phyloP scores from a whole-genome alignment of 2,329 filamentous ascomycete species.

The Xenoacremonium recifei region DNA sequence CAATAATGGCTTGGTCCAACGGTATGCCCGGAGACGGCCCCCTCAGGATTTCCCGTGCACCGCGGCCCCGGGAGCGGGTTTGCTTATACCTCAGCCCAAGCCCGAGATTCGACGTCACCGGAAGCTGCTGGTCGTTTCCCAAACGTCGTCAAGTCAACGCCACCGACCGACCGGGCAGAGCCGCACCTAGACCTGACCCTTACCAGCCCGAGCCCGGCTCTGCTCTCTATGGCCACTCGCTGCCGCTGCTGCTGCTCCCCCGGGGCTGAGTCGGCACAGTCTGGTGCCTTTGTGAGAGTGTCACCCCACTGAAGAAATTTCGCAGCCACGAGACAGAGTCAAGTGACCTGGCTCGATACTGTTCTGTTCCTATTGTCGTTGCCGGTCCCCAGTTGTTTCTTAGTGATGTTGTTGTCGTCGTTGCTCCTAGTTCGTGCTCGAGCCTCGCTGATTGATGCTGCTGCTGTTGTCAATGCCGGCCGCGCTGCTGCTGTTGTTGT shows the following conservation, averaged over 20 bases:
- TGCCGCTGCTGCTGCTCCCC: conserved; percentile 14
- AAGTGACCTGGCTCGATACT: conserved; percentile 25
- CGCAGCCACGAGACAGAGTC: conserved; percentile 27
- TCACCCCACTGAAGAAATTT: conserved; percentile 30
- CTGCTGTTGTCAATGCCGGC: conserved; percentile 12
- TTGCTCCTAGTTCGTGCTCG: not conserved
- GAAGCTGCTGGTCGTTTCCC: conserved; percentile 22
- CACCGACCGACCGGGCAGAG: conserved; percentile 24
- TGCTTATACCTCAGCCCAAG: conserved; percentile 24
- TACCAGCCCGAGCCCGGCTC: too few relatives aligned
- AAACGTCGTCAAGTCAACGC: too few relatives aligned
- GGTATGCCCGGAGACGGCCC: too few relatives aligned
- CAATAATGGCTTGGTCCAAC: conserved; percentile 18
- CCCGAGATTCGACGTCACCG: conserved; percentile 23
- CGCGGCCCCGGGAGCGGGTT: conserved; percentile 12
- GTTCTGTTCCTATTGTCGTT: conserved; percentile 9
- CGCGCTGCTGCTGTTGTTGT: conserved; percentile 13
- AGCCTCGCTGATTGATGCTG: conserved; percentile 3
- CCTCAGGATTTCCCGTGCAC: conserved; percentile 13
- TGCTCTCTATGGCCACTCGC: conserved; percentile 1
- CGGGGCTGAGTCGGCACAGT: conserved; percentile 19
- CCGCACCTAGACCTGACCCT: too few relatives aligned
- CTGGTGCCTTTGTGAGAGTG: conserved; percentile 23
- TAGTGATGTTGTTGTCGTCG: too few relatives aligned
- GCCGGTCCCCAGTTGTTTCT: too few relatives aligned